Evolutionary conservation across 2,329 filamentous ascomycete genomes (phyloP), one percentile per base, ranked within the genome.

Genomic region (Ascochyta fabae): DNA sequence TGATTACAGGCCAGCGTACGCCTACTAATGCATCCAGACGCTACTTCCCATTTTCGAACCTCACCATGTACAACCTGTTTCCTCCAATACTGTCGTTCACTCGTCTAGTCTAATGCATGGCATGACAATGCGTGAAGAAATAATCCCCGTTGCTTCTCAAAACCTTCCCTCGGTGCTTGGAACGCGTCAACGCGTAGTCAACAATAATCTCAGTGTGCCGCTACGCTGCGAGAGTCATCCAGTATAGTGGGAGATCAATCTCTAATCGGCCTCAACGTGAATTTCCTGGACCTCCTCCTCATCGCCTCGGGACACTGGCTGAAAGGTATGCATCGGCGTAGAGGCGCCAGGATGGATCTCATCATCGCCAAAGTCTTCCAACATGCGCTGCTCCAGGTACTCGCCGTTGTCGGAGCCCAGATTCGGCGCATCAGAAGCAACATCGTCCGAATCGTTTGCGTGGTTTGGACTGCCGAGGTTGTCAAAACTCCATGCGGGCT

Each of bases 311-410:
- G 62, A 22, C 24, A 44, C 23, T 1, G 60, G 62, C 27, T 60
- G 48, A 23, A 66, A 56, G 22, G 61, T 65, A 10, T 67, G 56
- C 35, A 61, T 27, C 12, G 70, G 66, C n/a, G 69, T 71, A 6
- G 58, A 55, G 31, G 56, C 54, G 1, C 70, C 60, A 2, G 64
- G 48, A 15, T 50, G 51, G 7, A 50, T 36, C 13, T 44, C 46
- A 5, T 71, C 68, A n/a, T 72, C 69, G 23, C 67, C 70, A 60
- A 74, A 72, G 48, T 73, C 72, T 53, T 72, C 65, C 29, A 67
- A 15, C 61, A 73, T 59, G 5, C 70, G 53, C 8, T 53, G 31
- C 1, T 52, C 16, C 23, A 66, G 43, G 2, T 64, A 59, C 4
- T 69, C 68, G 2, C 48, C 68, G 9, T 47, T 65, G 3, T 53